Evolutionary conservation across 345 rosid genomes (phyloP), one percentile per base, ranked within the genome.

Genomic region (Mangifera indica): DNA sequence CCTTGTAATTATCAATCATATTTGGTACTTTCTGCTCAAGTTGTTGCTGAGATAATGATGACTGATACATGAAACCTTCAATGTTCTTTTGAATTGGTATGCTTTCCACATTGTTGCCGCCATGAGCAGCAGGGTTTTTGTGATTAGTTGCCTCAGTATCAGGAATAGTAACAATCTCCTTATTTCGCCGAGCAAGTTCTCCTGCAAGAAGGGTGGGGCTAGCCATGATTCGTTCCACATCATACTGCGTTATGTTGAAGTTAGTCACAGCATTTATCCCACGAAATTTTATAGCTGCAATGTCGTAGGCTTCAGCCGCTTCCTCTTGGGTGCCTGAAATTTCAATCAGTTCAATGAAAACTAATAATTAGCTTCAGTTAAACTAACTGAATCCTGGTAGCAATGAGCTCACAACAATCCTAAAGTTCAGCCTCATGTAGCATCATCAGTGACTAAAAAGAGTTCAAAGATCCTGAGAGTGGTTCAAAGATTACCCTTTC

Each of bases 231-330:
- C 92, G 75, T 37, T 92, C 95, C 45, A 92, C 98, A 32, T 92
- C 85, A 10, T 94, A 94, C 76, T 93, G 76, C 4, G 91, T 76
- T 70, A 92, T 86, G 76, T 92, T 93, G 21, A 94, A 94, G 82
- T 94, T 94, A 0, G 98, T 94, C 26, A 94, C 98, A 17, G 98
- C 98, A 71, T 86, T 92, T 25, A 79, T 86, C 18, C 98, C 98
- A 1, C 98, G 88, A 75, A 94, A 94, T 68, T 94, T 94, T 51
- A 94, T 94, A 1, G 97, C 98, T 0, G 98, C 98, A 20, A 92
- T 73, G 62, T 94, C 98, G 17, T 94, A 94, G 3, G 98, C 98
- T 82, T 94, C 98, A 0, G 97, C 98, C 22, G 98, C 98, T 82
- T 91, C 98, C 82, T 92, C 98, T 78, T 94, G 98, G 0, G 98